phyloP scores from a whole-genome alignment of 169 alveolate genomes.

The Eimeria maxima region DNA sequence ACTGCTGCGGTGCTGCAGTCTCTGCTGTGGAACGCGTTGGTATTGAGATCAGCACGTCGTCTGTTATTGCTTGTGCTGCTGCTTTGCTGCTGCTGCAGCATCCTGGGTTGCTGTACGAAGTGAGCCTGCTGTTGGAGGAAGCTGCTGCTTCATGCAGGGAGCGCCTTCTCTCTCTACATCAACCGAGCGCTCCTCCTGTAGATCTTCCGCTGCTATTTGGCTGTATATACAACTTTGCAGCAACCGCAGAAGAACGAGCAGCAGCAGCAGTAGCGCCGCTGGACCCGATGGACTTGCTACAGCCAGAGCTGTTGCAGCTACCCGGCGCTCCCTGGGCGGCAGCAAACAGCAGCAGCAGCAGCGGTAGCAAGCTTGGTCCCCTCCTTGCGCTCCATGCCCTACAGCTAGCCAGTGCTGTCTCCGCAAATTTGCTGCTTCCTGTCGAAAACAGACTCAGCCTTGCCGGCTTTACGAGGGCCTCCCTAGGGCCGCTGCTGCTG shows the following conservation, averaged over 20 bases:
- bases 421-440: constrained; percentile 54
- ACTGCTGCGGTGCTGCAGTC: background rate
- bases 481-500: constrained; percentile 14
- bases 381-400: constrained; percentile 48
- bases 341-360: no score
- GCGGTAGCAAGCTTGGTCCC: constrained; percentile 29
- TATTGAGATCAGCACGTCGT: no score
- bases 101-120: constrained; percentile 75
- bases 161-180: constrained; percentile 24
- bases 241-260: constrained; percentile 30
- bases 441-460: constrained; percentile 14
- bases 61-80: background rate
- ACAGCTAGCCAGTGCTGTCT: constrained; percentile 48
- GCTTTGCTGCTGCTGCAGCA: constrained; percentile 58
- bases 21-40: background rate
- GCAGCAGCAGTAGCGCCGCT: constrained; percentile 52
- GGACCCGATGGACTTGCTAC: constrained; percentile 42
- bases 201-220: constrained; percentile 39
- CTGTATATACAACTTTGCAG: constrained; percentile 39
- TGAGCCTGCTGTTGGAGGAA: constrained; percentile 65
- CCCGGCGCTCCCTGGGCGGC: no score
- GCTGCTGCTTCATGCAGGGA: constrained; percentile 60
- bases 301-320: constrained; percentile 15
- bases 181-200: background rate
- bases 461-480: constrained; percentile 46